Percentiles rank a stretch among this genome's conserved stretches.
These are phyloP conservation scores for Trichoderma parareesei DNA, from an alignment of 495 filamentous ascomycete species.

Conservation along the genomic window DNA sequence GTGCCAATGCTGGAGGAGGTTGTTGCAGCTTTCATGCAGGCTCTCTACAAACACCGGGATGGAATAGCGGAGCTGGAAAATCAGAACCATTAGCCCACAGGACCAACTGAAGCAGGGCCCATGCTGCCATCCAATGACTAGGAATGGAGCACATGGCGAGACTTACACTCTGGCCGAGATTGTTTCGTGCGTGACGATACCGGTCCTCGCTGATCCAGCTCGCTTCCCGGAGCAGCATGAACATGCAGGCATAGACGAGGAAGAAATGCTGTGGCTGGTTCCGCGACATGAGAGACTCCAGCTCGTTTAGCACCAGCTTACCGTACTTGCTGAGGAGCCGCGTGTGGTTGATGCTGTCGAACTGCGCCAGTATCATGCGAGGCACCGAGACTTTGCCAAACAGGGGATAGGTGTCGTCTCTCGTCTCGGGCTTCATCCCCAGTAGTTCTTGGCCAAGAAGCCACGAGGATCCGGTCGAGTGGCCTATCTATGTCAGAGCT, in stretches of 20 bases:
- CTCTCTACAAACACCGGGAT: slow-evolving; percentile 21
- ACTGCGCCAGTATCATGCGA: slow-evolving; percentile 41
- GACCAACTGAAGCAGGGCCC: too few species aligned
- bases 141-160: too few species aligned
- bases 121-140: too few species aligned
- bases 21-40: slow-evolving; percentile 26
- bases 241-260: slow-evolving; percentile 32
- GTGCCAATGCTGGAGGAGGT: slow-evolving; percentile 29
- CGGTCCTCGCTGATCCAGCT: slow-evolving; percentile 23
- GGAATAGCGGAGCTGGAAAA: slow-evolving; percentile 19
- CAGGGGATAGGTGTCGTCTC: slow-evolving; percentile 17
- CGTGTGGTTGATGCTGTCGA: slow-evolving; percentile 34
- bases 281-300: slow-evolving; percentile 26
- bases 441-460: slow-evolving; percentile 26
- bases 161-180: slow-evolving; percentile 17
- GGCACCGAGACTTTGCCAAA: slow-evolving; percentile 24
- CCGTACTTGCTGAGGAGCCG: slow-evolving; percentile 23
- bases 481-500: slow-evolving; percentile 15
- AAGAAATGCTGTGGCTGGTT: slow-evolving; percentile 29
- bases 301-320: slow-evolving; percentile 21
- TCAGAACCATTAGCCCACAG: too few species aligned
- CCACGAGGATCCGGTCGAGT: slow-evolving; percentile 30
- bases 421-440: slow-evolving; percentile 22
- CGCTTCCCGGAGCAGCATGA: slow-evolving; percentile 30
- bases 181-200: slow-evolving; percentile 22